Conservation (phyloP, 1,284 basidiomycete genomes). For the Lignosus rhinocerotis region DNA sequence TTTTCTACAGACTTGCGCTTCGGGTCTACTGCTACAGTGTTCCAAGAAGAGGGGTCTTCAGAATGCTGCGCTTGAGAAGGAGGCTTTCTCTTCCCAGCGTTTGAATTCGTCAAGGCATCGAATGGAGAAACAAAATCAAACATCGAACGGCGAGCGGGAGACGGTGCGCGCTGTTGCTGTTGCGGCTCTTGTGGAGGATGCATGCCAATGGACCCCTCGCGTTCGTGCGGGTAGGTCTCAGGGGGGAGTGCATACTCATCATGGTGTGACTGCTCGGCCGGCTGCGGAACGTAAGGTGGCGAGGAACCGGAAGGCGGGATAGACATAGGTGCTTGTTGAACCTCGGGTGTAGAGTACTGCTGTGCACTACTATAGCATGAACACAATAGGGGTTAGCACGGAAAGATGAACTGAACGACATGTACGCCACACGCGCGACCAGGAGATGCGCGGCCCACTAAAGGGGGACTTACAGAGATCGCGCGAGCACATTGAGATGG, state of each 20-base stretch:
- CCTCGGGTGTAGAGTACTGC: slow-evolving; percentile 57
- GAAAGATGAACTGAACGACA: not conserved
- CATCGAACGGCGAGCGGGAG: slow-evolving; percentile 73
- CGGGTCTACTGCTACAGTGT: slow-evolving; percentile 56
- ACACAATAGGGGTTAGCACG: slow-evolving; percentile 7
- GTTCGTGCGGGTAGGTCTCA: slow-evolving; percentile 47
- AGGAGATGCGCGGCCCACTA: not conserved
- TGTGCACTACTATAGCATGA: slow-evolving; percentile 42
- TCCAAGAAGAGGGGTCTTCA: slow-evolving; percentile 51
- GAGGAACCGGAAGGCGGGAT: slow-evolving; percentile 44
- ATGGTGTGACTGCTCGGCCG: slow-evolving; percentile 29
- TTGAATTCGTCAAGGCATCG: slow-evolving; percentile 58
- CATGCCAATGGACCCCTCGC: slow-evolving; percentile 21
- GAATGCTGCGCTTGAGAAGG: slow-evolving; percentile 41
- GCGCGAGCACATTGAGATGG: slow-evolving; percentile 3
- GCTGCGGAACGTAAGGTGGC: slow-evolving; percentile 43
- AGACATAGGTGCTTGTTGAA: slow-evolving; percentile 41
- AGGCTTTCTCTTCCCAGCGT: slow-evolving; percentile 62
- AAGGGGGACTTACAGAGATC: not conserved
- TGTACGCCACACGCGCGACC: not conserved
- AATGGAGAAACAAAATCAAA: slow-evolving; percentile 84
- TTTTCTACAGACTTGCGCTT: slow-evolving; percentile 81
- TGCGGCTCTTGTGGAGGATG: slow-evolving; percentile 29
- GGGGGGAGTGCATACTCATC: slow-evolving; percentile 37
- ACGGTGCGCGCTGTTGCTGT: slow-evolving; percentile 55